Conservation (phyloP, 441 rosid genomes). For the Pelargonium citronellum region DNA sequence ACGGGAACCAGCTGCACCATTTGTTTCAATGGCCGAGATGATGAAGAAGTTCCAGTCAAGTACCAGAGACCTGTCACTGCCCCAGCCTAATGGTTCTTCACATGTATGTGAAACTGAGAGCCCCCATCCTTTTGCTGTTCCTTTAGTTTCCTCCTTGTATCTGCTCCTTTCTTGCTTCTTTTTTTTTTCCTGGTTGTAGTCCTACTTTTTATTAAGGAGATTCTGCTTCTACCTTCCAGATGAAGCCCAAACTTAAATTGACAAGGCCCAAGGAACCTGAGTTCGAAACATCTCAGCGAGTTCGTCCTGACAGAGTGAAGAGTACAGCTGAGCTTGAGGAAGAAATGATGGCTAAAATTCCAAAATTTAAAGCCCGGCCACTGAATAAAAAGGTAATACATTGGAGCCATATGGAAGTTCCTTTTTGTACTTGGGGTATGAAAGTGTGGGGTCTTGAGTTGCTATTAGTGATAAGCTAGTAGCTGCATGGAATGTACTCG, state of each 20-base stretch:
- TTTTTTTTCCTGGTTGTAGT: conserved; percentile 16
- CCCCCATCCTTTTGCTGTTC: neutral
- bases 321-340: conserved; percentile 90
- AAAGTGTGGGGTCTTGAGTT: neutral
- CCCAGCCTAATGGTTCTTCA: conserved; percentile 35
- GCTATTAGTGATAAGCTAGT: too few species aligned
- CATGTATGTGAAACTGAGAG: conserved; percentile 37
- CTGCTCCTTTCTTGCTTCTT: neutral
- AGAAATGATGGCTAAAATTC: conserved; percentile 93
- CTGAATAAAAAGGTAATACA: conserved; percentile 74
- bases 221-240: conserved; percentile 41
- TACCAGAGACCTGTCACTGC: conserved; percentile 66
- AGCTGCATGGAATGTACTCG: too few species aligned
- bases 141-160: too few species aligned
- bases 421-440: neutral
- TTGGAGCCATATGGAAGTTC: too few species aligned
- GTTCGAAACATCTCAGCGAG: conserved; percentile 80
- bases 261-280: conserved; percentile 95
- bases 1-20: conserved; percentile 55
- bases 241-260: conserved; percentile 60
- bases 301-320: conserved; percentile 65
- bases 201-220: conserved; percentile 23
- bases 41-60: conserved; percentile 78
- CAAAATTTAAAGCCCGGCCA: conserved; percentile 93
- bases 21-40: conserved; percentile 86